Evolutionary conservation across 768 basidiomycete genomes (phyloP), one percentile per base, ranked within the genome.

Genomic region (Cyclocybe aegerita): DNA sequence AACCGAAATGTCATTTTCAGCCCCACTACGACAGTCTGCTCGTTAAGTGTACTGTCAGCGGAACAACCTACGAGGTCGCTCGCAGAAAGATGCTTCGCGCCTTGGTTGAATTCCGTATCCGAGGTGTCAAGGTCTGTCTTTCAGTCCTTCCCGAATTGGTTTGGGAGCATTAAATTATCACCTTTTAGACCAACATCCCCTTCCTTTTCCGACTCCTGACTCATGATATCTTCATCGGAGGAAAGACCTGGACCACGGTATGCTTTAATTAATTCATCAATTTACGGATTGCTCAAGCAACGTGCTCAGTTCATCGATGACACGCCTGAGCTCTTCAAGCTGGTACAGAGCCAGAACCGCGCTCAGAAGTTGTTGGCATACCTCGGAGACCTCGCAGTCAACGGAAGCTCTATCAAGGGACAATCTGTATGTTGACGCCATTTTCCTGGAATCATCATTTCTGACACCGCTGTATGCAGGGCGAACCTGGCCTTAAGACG

Each of bases 71-170:
- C 64, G 97, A 99, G 65, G 95, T 99, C 45, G 97, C 97, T 34
- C 88, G 97, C 52, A 82, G 97, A 58, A 99, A 99, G 80, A 98
- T 98, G 94, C 83, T 99, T 48, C 91, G 97, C 60, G 96, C 97
- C 32, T 82, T 99, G n/a, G 94, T 99, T 41, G 97, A 99, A 68
- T 99, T 98, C 86, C 90, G 97, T 62, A 98, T 99, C 60, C 93
- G 97, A 58, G 97, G 97, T 60, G 93, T 98, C 70, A 98, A 98
- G 85, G 91, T 86, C 38, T n/a, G 62, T 56, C 44, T 16, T 42
- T 15, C 12, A 5, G 14, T 46, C 31, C 29, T 36, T 17, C 9
- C 11, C 16, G 23, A 23, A 7, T 30, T 16, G 7, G 8, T 11
- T 37, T 1, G 11, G 17, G 8, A 40, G 43, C 23, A 35, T n/a